Evolutionary conservation across 345 rosid genomes (phyloP), one percentile per base, ranked within the genome.

Genomic region (Salix dunnii): DNA sequence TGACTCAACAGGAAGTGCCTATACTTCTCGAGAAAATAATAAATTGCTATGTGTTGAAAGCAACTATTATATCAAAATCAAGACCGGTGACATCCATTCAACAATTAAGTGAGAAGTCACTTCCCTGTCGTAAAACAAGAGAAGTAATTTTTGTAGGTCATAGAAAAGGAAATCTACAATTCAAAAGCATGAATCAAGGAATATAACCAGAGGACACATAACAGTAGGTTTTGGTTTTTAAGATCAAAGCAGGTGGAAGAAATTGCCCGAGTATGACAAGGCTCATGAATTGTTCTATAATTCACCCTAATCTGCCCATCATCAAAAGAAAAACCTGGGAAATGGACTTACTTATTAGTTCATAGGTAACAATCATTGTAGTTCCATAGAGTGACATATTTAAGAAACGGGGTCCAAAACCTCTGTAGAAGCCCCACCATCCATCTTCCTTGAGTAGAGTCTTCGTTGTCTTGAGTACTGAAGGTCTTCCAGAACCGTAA

Each of bases 301-400:
- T 51, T 18, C n/a, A 51, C 20, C 13, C 49, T 36, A 18, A 58
- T 65, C 43, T 67, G 74, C 16, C 51, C 13, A 7, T 60, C 73
- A 35, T 55, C 63, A 21, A 36, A 46, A 36, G 25, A 25, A n/a
- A 18, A 25, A 12, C 20, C 25, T 64, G 53, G 33, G 67, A 80
- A 36, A 33, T 25, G 0, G 27, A 76, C 90, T 14, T 87, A 87
- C 92, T 90, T 79, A 83, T 87, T 76, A 89, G 78, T 84, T 90
- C 94, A 20, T 90, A 86, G 38, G 92, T 88, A 67, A 90, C 89
- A 36, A 87, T 89, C 92, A 89, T 89, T 58, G 94, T 86, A 18
- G 94, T 86, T 62, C 92, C 92, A 74, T 86, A 86, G 16, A 87
- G 81, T 2, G 92, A 90, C 92, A 86, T 86, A 46, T 84, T 90